Conservation (phyloP, 2,329 filamentous ascomycete genomes). For the Trichoderma lentiforme region DNA sequence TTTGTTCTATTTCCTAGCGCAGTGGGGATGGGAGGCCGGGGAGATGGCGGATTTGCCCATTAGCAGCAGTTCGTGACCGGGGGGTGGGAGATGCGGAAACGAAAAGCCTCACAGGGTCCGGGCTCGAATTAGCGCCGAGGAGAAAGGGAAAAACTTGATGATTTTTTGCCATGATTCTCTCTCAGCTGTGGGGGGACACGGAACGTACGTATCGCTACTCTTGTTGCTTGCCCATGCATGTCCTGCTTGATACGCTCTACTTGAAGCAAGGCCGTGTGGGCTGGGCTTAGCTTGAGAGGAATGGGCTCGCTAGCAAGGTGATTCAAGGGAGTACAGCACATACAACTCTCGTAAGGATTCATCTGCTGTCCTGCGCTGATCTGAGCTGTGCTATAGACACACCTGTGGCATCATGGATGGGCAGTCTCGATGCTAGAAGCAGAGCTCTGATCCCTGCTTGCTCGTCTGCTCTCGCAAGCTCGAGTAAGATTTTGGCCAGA, state of each 20-base stretch:
- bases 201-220: not conserved
- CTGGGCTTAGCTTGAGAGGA: not conserved
- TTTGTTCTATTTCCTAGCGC: not conserved
- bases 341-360: not conserved
- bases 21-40: constrained; percentile 13
- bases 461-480: not conserved
- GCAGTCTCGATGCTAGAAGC: not conserved
- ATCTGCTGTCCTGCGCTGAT: not conserved
- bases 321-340: not conserved
- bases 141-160: not conserved
- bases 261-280: not conserved
- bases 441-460: not conserved
- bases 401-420: not conserved
- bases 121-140: not conserved
- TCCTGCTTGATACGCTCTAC: not conserved
- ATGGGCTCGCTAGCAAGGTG: not conserved
- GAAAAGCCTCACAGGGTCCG: not conserved
- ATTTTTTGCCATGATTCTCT: not conserved
- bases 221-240: not conserved
- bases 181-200: not conserved
- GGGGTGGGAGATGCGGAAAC: not conserved
- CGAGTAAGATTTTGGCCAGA: not conserved
- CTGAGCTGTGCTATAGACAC: not conserved
- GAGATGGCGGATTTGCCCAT: constrained; percentile 7
- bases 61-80: constrained; percentile 4